Evolutionary conservation across 768 basidiomycete genomes (phyloP), one percentile per base, ranked within the genome.

Genomic region (Sporobolomyces roseus): DNA sequence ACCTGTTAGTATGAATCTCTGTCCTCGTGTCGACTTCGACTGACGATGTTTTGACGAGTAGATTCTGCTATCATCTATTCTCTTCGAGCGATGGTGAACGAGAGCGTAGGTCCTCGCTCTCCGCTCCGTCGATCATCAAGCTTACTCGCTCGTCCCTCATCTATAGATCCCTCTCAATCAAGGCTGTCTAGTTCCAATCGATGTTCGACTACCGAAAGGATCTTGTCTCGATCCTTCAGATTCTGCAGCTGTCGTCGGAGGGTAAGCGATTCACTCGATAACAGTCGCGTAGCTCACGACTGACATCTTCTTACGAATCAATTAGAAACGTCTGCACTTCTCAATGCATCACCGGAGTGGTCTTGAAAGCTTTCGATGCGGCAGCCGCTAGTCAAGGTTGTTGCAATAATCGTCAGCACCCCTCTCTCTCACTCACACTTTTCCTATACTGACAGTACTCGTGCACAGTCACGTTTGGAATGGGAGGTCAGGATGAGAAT

Each of bases 301-400:
- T 52, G 25, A 52, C 21, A 41, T 9, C 9, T 9, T 9, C 38
- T 41, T 46, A 6, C 12, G 32, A 33, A 33, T 36, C 7, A 4
- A 5, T 36, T 21, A 56, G 54, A 21, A 56, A 56, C 21, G 54
- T 56, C 23, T 56, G 54, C 35, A 92, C 91, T 9, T 89, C 88
- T 14, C 93, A 96, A 76, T 83, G 93, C 23, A 90, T 96, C 51
- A 91, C 94, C 1, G 93, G 96, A 76, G 91, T 94, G 3, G 89
- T 97, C 32, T 81, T 97, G 50, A 91, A 89, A 77, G 93, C 93
- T 0, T 96, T 97, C 81, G 84, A 88, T 72, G 93, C 91, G 4
- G 88, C 86, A 54, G 91, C 93, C 25, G 93, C 93, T 0, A 91
- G 89, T 75, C 93, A 97, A 77, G 93, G 93, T 5, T 92, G 90